Base-by-base conservation (phyloP, 345 rosid species). In the Laguncularia racemosa region DNA sequence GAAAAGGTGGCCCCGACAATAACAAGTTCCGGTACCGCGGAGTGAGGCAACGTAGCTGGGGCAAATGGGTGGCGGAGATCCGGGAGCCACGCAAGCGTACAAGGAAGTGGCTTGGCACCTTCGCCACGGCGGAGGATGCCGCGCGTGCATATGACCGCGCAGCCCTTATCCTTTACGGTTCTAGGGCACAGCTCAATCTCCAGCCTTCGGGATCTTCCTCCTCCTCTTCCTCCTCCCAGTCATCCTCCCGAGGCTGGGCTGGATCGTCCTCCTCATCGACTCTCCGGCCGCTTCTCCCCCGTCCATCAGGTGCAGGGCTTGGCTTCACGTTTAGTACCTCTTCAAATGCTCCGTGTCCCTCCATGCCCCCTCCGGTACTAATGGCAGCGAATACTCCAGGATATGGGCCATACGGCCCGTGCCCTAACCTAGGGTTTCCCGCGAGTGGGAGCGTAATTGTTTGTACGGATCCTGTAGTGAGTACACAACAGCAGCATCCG, bases 91-190 rank as follows among this genome's bases (percentile, higher is more conserved):
- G 90, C 52, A 85, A 83, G 64, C 80, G 96, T 18, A 79, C 86
- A 16, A 79, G 93, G 0, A 88, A 83, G 69, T 88, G 96, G 96
- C 90, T 85, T 3, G 93, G 96, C 15, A 85, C 96, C 50, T 88
- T 88, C 65, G 58, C 89, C 26, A 81, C 96, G 12, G 96, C 93
- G 0, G 93, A 88, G 75, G 96, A 83, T 23, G 96, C 96, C 4
- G 96, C 96, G 12, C 84, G 90, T 16, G 96, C 96, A 8, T 88
- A 85, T 44, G 96, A 88, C 77, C 88, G 92, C 7, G 96, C 93
- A 6, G 96, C 96, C 20, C 50, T 83, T 44, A 72, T 83, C 43
- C 80, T 88, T 2, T 81, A 88, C 69, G 96, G 96, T 2, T 72
- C 96, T 16, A 77, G 78, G 53, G 92, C 95, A 46, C 88, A 84